A percentile compares a stretch with the other conserved stretches of the same genome.
phyloP scores from a whole-genome alignment of 2,329 filamentous ascomycete genomes.

The Graphilbum sp. region DNA sequence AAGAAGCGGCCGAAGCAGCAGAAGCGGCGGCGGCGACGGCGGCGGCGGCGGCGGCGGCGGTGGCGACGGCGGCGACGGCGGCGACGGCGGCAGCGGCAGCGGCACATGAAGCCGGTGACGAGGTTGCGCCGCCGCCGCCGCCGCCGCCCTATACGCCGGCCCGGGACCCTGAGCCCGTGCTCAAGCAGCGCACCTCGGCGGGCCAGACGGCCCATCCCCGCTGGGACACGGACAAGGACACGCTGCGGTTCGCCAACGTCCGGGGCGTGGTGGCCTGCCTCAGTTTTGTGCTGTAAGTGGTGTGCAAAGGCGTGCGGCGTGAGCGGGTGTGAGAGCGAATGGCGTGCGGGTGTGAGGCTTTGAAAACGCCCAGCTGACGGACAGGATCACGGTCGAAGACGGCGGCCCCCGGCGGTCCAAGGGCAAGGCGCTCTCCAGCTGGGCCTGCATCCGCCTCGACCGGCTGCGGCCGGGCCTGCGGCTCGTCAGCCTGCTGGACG shows the following conservation, averaged over 20 bases:
- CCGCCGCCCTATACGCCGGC: no score
- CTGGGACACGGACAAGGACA: constrained; percentile 34
- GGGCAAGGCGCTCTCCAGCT: constrained; percentile 24
- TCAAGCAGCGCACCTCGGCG: constrained; percentile 34
- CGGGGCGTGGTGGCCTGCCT: constrained; percentile 49
- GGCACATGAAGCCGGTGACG: no score
- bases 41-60: background rate
- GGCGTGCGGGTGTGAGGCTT: no score
- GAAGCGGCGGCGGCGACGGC: background rate
- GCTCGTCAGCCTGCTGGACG: constrained; percentile 32
- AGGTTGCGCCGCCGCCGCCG: no score
- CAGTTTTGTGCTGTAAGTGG: constrained; percentile 60
- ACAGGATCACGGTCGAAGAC: constrained; percentile 40
- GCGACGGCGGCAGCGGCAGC: no score
- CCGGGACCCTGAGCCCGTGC: no score
- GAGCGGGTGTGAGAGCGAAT: no score
- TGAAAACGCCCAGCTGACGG: no score
- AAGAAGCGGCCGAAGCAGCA: background rate
- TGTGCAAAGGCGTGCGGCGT: no score
- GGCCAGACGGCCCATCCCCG: constrained; percentile 34
- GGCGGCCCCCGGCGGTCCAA: constrained; percentile 14
- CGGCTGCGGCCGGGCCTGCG: constrained; percentile 38
- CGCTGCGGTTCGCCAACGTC: constrained; percentile 41
- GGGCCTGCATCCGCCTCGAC: constrained; percentile 44
- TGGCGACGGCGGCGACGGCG: no score